Base-by-base conservation (phyloP, 2,329 filamentous ascomycete genomes). In the Alternaria viburni region DNA sequence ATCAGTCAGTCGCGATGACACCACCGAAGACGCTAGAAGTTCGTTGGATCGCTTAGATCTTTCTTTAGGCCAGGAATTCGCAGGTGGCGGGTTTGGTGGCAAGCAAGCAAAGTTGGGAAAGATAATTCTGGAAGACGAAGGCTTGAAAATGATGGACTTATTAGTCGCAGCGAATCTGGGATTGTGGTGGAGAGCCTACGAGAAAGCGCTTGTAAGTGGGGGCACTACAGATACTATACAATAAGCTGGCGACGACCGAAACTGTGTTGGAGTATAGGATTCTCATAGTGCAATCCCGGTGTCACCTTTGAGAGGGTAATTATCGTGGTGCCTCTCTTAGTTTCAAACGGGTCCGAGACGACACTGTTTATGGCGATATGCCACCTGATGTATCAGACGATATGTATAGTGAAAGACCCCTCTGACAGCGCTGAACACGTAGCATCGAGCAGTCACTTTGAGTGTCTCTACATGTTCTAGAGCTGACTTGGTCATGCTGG, bases 71-170 rank as follows among this genome's bases (percentile, higher is more conserved):
- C 88, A 88, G 67, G 95, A 98, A 79, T 88, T 87, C 59, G 94
- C 94, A 0, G 95, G 95, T 2, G 95, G 95, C 21, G 95, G 95
- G 0, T 91, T 92, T 74, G 87, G 90, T 47, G 95, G 95, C 0
- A 93, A 92, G 78, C 88, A 92, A 73, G 94, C 93, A 4, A 99
- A 99, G 82, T 83, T 99, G 71, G 96, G 95, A 0, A 99, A 98
- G 81, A 83, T 99, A 55, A 93, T 98, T 55, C 86, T 99, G 41
- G 88, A 93, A 71, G 89, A 95, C 59, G 94, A 97, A 73, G 96
- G 96, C 0, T 82, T 97, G 68, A 97, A 97, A 83, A 98, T 99
- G 95, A 81, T 98, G 73, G 96, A 99, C 83, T 80, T 99, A 62
- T 84, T 97, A 0, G 93, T 99, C 19, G 93, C 95, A 5, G 91